Evolutionary conservation across 116 monocot species (phyloP).

Genomic region (Thalassia testudinum): DNA sequence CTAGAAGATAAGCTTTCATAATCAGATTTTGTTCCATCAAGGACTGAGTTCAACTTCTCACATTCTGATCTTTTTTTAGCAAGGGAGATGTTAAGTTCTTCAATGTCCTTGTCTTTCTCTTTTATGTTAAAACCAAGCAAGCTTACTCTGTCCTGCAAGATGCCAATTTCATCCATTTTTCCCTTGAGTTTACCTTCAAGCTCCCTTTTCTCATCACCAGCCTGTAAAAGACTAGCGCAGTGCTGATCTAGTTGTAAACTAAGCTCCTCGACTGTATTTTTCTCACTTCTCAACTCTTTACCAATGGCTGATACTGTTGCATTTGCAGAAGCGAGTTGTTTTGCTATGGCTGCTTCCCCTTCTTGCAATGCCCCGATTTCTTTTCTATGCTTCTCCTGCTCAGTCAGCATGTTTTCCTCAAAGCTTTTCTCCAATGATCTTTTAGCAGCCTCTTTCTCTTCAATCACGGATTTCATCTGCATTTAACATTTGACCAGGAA

Average conservation of each 20-base stretch:
- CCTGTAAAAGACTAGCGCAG: conserved; percentile 18
- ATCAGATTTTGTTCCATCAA: conserved; percentile 32
- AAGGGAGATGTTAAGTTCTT: conserved; percentile 28
- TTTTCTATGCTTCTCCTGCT: conserved; percentile 32
- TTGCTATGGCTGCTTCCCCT: conserved; percentile 28
- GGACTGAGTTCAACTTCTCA: conserved; percentile 25
- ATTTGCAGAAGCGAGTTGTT: conserved; percentile 34
- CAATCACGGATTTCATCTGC: conserved; percentile 32
- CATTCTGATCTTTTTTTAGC: conserved; percentile 32
- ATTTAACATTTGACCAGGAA: background rate
- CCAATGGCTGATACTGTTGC: conserved; percentile 20
- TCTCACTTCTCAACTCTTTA: conserved; percentile 40
- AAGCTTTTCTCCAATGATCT: conserved; percentile 28
- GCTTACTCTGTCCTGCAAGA: conserved; percentile 39
- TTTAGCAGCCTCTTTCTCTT: conserved; percentile 24
- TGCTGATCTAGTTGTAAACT: conserved; percentile 27
- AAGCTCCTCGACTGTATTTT: conserved; percentile 24
- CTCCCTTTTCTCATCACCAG: conserved; percentile 28
- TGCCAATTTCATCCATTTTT: conserved; percentile 22
- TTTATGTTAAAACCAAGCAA: conserved; percentile 44
- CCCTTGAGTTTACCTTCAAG: conserved; percentile 44
- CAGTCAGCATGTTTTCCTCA: conserved; percentile 19
- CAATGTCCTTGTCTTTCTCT: conserved; percentile 52
- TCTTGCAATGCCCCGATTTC: conserved; percentile 29
- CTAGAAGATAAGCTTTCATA: conserved; percentile 32